phyloP scores from a whole-genome alignment of 225 moss, liverwort and hornwort genomes.

The Thuidium tamariscinum region DNA sequence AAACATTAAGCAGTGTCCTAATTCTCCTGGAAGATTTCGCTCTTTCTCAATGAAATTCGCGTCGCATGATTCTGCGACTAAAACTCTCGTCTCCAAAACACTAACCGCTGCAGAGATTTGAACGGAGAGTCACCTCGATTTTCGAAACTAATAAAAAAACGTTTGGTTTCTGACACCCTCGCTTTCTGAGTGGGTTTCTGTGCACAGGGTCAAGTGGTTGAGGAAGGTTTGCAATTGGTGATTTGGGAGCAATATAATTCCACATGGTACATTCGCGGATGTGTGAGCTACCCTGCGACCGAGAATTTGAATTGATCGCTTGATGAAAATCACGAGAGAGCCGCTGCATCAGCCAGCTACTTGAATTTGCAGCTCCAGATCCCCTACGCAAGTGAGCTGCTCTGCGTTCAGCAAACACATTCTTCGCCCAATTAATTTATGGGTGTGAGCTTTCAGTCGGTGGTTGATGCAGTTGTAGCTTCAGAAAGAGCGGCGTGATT shows the following conservation, averaged over 20 bases:
- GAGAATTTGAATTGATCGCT: neutral
- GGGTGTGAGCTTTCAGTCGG: constrained; percentile 11
- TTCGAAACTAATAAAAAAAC: neutral
- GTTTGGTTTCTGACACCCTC: neutral
- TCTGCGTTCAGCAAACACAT: neutral
- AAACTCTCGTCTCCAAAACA: neutral
- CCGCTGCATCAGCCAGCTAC: constrained; percentile 16
- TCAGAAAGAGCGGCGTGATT: neutral
- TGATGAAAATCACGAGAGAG: neutral
- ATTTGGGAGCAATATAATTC: constrained; percentile 44
- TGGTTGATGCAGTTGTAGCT: constrained; percentile 14
- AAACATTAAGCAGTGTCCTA: neutral
- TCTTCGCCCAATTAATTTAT: too few species aligned
- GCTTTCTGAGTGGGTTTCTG: neutral
- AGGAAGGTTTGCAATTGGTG: constrained; percentile 35
- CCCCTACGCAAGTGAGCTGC: neutral
- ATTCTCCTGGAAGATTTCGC: neutral
- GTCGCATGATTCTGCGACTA: neutral
- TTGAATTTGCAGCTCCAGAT: neutral
- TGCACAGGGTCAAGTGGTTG: constrained; percentile 26
- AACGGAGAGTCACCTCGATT: neutral
- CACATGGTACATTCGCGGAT: constrained; percentile 41
- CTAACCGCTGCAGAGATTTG: neutral
- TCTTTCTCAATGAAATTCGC: neutral
- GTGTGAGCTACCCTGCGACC: constrained; percentile 15